phyloP scores from a whole-genome alignment of 129 eudicot species.

The Centella asiatica region DNA sequence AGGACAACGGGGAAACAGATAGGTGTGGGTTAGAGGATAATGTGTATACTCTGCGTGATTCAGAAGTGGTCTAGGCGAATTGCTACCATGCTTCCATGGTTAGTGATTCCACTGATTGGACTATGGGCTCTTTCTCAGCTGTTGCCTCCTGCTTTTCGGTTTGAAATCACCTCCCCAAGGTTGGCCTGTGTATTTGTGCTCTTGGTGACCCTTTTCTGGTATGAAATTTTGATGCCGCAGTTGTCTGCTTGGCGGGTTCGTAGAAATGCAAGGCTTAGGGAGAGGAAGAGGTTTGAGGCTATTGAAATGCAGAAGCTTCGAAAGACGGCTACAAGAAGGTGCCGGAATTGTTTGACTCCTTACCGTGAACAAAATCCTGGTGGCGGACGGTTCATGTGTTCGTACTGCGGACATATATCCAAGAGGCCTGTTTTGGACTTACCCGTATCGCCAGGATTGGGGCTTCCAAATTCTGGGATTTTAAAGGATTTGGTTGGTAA shows the following conservation, averaged over 20 bases:
- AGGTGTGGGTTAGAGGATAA: constrained; percentile 56
- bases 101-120: constrained; percentile 86
- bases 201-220: constrained; percentile 75
- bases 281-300: constrained; percentile 73
- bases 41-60: constrained; percentile 96
- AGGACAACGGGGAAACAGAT: constrained; percentile 10
- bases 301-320: constrained; percentile 77
- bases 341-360: constrained; percentile 80
- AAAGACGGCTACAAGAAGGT: constrained; percentile 77
- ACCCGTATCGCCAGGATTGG: constrained; percentile 56
- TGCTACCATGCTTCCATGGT: constrained; percentile 98
- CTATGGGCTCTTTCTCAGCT: constrained; percentile 87
- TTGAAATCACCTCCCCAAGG: constrained; percentile 79
- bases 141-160: constrained; percentile 80
- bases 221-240: constrained; percentile 85
- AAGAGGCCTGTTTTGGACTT: constrained; percentile 75
- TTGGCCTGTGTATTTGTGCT: constrained; percentile 86
- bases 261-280: constrained; percentile 79
- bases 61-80: constrained; percentile 87
- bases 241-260: constrained; percentile 68
- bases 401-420: constrained; percentile 78
- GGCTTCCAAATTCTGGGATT: constrained; percentile 56
- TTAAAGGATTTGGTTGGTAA: constrained; percentile 74
- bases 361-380: constrained; percentile 88
- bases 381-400: constrained; percentile 85